Evolutionary conservation across 2,329 filamentous ascomycete genomes (phyloP).

Genomic region (Pseudopyrenochaeta lycopersici): DNA sequence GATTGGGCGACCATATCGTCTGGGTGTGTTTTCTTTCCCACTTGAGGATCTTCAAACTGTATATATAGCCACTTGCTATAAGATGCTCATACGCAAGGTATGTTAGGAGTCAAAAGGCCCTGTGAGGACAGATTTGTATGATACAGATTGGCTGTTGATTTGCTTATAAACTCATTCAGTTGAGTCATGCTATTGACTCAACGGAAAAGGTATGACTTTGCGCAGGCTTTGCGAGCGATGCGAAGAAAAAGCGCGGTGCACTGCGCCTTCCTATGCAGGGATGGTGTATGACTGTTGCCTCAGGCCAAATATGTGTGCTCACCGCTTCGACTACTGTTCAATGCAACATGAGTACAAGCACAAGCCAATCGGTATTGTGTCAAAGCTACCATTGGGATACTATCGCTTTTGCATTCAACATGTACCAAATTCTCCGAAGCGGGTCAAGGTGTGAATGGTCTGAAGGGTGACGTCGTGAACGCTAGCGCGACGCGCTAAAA

Average conservation of each 20-base stretch:
- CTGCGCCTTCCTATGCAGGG: slow-evolving; percentile 13
- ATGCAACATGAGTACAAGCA: no score
- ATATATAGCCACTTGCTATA: no score
- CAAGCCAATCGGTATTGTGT: no score
- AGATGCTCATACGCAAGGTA: no score
- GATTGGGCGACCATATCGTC: slow-evolving; percentile 25
- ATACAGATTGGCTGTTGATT: no score
- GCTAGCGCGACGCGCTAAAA: slow-evolving; percentile 34
- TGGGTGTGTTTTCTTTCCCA: neutral
- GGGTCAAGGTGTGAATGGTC: neutral
- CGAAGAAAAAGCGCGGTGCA: neutral
- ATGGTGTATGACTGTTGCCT: slow-evolving; percentile 9
- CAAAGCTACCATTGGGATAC: neutral
- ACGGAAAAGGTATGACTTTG: neutral
- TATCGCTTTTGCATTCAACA: neutral
- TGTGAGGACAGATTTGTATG: no score
- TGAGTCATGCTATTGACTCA: slow-evolving; percentile 9
- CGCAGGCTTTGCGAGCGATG: neutral
- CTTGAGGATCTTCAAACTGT: neutral
- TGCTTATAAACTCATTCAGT: neutral
- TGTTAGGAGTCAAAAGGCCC: no score
- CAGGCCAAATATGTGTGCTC: neutral
- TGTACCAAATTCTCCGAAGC: neutral
- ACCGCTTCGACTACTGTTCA: neutral
- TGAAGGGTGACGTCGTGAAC: slow-evolving; percentile 20